Conservation (phyloP, 768 basidiomycete genomes). For the Xerocomellus dryophilus region DNA sequence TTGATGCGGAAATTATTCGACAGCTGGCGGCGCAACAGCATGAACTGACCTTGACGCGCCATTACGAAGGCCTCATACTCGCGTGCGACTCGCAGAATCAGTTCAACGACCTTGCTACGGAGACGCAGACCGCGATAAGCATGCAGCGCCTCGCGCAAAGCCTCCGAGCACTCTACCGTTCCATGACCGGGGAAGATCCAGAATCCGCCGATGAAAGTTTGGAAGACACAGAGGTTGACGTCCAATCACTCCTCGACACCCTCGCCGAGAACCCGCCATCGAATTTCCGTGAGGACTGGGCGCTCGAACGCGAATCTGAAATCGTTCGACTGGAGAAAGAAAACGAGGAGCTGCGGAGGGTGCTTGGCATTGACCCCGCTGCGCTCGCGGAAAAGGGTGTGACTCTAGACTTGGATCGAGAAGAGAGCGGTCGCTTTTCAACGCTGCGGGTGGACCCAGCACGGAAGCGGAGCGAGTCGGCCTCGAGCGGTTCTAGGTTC, state of each 20-base stretch:
- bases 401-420: constrained; percentile 44
- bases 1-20: constrained; percentile 3
- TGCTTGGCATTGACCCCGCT: constrained; percentile 70
- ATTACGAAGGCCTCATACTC: constrained; percentile 82
- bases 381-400: constrained; percentile 53
- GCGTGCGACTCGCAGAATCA: constrained; percentile 57
- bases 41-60: constrained; percentile 79
- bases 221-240: constrained; percentile 38
- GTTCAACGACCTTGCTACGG: constrained; percentile 54
- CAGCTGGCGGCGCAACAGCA: constrained; percentile 92
- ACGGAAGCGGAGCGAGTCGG: constrained; percentile 29
- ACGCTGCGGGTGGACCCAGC: constrained; percentile 18
- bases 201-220: constrained; percentile 26
- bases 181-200: constrained; percentile 61
- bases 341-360: constrained; percentile 71
- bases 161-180: constrained; percentile 69
- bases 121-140: constrained; percentile 59
- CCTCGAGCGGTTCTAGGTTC: constrained; percentile 20
- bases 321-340: constrained; percentile 78
- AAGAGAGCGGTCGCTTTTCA: constrained; percentile 41
- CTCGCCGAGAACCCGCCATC: constrained; percentile 40
- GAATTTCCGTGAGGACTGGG: constrained; percentile 71
- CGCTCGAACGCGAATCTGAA: constrained; percentile 82
- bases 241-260: constrained; percentile 41
- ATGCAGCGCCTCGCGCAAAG: constrained; percentile 69